Percentiles rank a stretch among this genome's conserved stretches.
Evolutionary conservation across 1,284 basidiomycete genomes (phyloP).

Genomic region (Apiotrichum mycotoxinovorans): DNA sequence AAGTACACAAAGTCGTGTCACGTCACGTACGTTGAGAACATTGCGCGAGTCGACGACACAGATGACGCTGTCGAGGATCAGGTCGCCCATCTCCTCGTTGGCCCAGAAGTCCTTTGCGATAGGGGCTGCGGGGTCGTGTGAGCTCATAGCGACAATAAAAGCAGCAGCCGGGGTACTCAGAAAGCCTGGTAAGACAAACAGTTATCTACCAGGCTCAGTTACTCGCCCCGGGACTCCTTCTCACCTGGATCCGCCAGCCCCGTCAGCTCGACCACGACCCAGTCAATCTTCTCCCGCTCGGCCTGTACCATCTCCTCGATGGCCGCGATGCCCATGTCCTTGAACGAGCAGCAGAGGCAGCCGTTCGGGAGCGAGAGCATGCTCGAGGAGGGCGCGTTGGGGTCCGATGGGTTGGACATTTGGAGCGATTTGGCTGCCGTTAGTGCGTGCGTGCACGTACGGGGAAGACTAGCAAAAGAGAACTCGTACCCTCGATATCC

Average conservation of each 20-base stretch:
- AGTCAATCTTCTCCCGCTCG: slow-evolving; percentile 74
- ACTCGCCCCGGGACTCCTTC: too few relatives aligned
- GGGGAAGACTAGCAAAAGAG: too few relatives aligned
- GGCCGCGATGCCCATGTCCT: slow-evolving; percentile 81
- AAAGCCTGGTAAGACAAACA: too few relatives aligned
- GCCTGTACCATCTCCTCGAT: slow-evolving; percentile 69
- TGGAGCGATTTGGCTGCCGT: slow-evolving; percentile 37
- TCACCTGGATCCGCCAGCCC: slow-evolving; percentile 86
- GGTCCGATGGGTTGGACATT: slow-evolving; percentile 58
- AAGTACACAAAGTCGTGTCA: not conserved
- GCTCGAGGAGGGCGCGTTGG: slow-evolving; percentile 43
- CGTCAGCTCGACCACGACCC: slow-evolving; percentile 88
- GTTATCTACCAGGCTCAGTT: too few relatives aligned
- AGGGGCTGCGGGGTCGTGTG: slow-evolving; percentile 52
- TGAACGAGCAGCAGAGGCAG: slow-evolving; percentile 90
- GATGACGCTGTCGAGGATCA: slow-evolving; percentile 80
- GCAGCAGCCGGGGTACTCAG: not conserved
- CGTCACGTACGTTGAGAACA: slow-evolving; percentile 61
- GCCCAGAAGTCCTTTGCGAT: slow-evolving; percentile 87
- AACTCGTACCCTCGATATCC: slow-evolving; percentile 50
- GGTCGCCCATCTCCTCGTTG: slow-evolving; percentile 78
- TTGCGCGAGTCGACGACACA: slow-evolving; percentile 87
- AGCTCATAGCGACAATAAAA: not conserved
- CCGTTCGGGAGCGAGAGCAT: slow-evolving; percentile 87
- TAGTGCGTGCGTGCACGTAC: not conserved